These are phyloP conservation scores for Fusarium transvaalense DNA, from an alignment of 2,329 filamentous ascomycete species.

Conservation along the genomic window DNA sequence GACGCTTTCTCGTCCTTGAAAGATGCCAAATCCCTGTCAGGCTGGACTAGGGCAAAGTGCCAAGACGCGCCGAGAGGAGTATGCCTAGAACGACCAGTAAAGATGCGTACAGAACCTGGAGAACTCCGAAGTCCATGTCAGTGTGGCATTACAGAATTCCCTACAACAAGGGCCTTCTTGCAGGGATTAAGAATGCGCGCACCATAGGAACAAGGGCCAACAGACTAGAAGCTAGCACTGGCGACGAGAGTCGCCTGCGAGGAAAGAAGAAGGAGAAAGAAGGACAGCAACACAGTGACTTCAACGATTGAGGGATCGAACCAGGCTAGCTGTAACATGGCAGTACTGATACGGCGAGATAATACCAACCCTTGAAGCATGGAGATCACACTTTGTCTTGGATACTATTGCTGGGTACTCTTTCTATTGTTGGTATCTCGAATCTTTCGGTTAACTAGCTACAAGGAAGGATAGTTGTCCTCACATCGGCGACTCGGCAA, in stretches of 20 bases:
- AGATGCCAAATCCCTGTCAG: slow-evolving; percentile 6
- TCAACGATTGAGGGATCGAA: neutral
- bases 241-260: slow-evolving; percentile 2
- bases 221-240: slow-evolving; percentile 15
- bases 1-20: slow-evolving; percentile 5
- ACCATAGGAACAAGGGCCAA: slow-evolving; percentile 15
- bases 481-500: neutral
- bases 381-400: neutral
- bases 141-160: slow-evolving; percentile 31
- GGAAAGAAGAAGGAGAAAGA: slow-evolving; percentile 4
- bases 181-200: slow-evolving; percentile 15
- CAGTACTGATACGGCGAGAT: slow-evolving; percentile 2
- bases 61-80: slow-evolving; percentile 30
- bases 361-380: neutral
- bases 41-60: slow-evolving; percentile 24
- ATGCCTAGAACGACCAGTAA: slow-evolving; percentile 17
- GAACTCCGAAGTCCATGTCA: slow-evolving; percentile 19
- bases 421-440: neutral
- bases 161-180: slow-evolving; percentile 32
- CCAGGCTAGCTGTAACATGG: neutral
- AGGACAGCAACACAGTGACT: neutral
- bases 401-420: neutral
- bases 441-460: neutral
- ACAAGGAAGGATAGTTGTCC: neutral
- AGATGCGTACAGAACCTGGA: slow-evolving; percentile 2